phyloP scores from a whole-genome alignment of 2,329 filamentous ascomycete species.

The Capronia coronata region DNA sequence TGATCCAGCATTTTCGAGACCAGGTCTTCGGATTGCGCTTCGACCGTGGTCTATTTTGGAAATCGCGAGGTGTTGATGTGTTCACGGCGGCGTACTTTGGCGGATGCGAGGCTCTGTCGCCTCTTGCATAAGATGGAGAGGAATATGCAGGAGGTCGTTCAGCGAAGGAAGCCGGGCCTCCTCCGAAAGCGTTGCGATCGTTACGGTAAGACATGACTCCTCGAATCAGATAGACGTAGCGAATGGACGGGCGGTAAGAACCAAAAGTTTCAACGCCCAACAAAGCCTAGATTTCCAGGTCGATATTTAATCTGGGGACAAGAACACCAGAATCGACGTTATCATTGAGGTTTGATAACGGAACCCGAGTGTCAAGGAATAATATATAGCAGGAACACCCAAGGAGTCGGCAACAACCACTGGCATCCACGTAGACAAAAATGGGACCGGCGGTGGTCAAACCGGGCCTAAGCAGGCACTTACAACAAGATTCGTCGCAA shows the following conservation, averaged over 20 bases:
- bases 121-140: neutral
- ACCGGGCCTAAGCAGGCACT: neutral
- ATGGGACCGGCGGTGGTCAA: no score
- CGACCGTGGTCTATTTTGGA: neutral
- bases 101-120: neutral
- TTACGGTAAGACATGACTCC: neutral
- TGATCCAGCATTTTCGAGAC: constrained; percentile 48
- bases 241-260: neutral
- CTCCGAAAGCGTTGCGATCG: neutral
- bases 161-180: neutral
- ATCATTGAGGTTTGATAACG: no score
- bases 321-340: no score
- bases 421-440: no score
- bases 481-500: neutral
- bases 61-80: neutral
- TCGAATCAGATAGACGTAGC: neutral
- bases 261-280: no score
- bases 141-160: neutral
- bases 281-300: no score
- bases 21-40: constrained; percentile 46
- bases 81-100: neutral
- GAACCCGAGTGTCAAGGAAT: no score
- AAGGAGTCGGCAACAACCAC: no score
- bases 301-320: no score
- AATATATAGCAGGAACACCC: no score